Evolutionary conservation across 2,329 filamentous ascomycete species (phyloP), one percentile per base, ranked within the genome.

Genomic region (Aspergillus clavatus): DNA sequence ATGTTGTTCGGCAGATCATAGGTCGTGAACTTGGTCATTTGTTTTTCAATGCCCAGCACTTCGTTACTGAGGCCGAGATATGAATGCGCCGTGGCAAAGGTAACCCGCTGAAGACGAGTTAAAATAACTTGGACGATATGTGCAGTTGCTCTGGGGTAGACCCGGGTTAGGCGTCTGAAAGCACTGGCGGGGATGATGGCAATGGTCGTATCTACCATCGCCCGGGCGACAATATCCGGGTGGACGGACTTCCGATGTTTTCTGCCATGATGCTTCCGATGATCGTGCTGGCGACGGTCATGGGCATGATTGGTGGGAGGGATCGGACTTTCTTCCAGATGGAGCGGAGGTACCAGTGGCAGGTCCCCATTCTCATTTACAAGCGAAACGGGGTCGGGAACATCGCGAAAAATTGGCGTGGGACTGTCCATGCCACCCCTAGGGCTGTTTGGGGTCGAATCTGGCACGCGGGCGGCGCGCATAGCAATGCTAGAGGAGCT

Each of bases 111-210:
- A 41, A 98, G 84, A 39, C 94, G 81, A 2, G 94, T 96, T 24
- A 98, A 72, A 50, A 98, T 98, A 37, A 98, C 91, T 62, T 98
- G 93, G 5, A 98, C 89, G 52, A 98, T 97, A 61, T 98, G 94
- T 1, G 93, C 86, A 2, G 93, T 96, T 7, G 94, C 90, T 71
- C 94, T 95, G 7, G 93, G 93, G 58, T 97, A 98, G 19, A 96
- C 84, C 60, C 88, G 83, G 40, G 95, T 98, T 42, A 98, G 74
- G 7, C 94, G 83, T 42, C 89, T 83, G 59, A 98, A 98, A 3
- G 93, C 94, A 62, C 89, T 95, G 1, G 93, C 93, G 1, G 94
- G 94, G 46, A 98, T 98, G 52, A 98, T 94, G 5, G 93, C 93
- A 67, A 98, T 96, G 0, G 94, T 98, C 0, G 93, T 98, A 63